Evolutionary conservation across 2,329 filamentous ascomycete species (phyloP), one percentile per base, ranked within the genome.

Genomic region (Nigrospora osmanthi): DNA sequence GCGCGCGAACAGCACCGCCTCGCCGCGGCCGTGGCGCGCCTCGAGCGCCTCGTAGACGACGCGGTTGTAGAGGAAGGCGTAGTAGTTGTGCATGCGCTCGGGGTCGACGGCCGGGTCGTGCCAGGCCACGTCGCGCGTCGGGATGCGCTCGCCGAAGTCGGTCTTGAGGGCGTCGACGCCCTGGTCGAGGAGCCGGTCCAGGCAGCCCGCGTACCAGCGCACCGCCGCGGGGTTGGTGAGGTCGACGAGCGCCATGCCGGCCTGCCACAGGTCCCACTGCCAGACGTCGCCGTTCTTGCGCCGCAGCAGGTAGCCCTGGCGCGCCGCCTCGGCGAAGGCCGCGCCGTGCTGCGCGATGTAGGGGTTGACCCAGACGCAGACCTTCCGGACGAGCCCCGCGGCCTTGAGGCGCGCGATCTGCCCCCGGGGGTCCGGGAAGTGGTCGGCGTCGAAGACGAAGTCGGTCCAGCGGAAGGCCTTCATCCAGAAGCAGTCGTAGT

Each of bases 401-500:
- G 75, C 72, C 53, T 87, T 87, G 47, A 87, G 67, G 2, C 82
- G 73, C 9, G 70, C 59, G 48, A 88, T 79, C 55, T 83, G 81
- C 0, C 72, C 78, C 42, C 73, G 71, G 1, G 84, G 80, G 50
- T 88, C 81, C 0, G 83, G 81, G 62, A 88, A 88, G 52, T 76
- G 76, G 39, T 81, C 76, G 1, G 73, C 66, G 54, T 85, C 81
- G 64, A 87, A 88, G 42, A 81, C 72, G 51, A 88, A 87, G 60
- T 87, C 83, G 47, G 82, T 86, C 84, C 83, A 88, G 45, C 80
- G 78, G 58, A 86, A 87, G 2, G 79, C 81, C 49, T 81, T 81
- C 72, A 88, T 81, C 83, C 83, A 88, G 71, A 87, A 88, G 61
- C 80, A 85, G 58, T 88, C 84, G 51, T 84, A 88, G 60, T 88